Evolutionary conservation across 1,139 yeast species (phyloP), one percentile per base, ranked within the genome.

Genomic region (Pichia inconspicua): DNA sequence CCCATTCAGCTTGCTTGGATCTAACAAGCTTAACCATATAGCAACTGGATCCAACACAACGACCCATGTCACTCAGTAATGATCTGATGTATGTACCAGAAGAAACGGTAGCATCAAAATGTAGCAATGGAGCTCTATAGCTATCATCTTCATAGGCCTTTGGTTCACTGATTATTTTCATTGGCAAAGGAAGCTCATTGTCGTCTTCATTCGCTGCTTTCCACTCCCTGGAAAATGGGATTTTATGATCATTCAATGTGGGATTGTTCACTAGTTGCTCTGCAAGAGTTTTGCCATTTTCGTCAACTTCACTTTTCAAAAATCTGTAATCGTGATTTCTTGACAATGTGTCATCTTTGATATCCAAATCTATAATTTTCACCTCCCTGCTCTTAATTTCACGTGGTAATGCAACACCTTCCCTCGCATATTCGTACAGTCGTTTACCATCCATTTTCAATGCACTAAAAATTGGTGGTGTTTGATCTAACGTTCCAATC

Each of bases 21-120:
- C 99, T 76, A 8, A 80, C 76, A 48, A 94, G 75, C 55, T 81
- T 82, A 10, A 85, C 96, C 96, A 94, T 90, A 61, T 88, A 90
- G 0, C 96, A 89, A 17, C 89, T 80, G 0, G 90, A 79, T 17
- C 83, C 83, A 62, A 90, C 68, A 0, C 92, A 84, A 53, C 86
- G 76, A 1, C 96, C 97, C 44, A 87, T 74, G 60, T 94, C 98
- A 65, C 95, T 88, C 43, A 92, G 74, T 49, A 94, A 70, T 15
- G 97, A 85, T 56, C 98, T 75, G 45, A 94, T 90, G 60, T 94
- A 94, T 0, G 98, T 92, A 1, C 99, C 99, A 0, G 97, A 88
- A 1, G 96, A 85, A 0, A 92, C 98, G 42, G 79, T 77, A 12
- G 95, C 78, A 12, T 75, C 75, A 56, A 92, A 77, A 58, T 84